phyloP scores from a whole-genome alignment of 441 rosid genomes.

The Erodium texanum region DNA sequence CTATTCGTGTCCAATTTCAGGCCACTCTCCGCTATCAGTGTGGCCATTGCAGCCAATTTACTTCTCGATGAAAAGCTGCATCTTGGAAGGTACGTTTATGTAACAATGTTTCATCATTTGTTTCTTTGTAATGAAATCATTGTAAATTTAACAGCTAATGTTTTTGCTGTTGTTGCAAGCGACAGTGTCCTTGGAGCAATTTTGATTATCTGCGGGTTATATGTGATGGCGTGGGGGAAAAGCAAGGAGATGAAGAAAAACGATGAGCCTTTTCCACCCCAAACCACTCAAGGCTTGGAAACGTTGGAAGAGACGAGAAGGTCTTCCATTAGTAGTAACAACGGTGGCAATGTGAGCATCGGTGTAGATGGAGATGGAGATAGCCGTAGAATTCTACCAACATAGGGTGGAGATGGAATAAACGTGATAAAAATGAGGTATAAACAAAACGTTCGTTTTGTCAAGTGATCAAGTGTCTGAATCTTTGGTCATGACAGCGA shows the following conservation, averaged over 20 bases:
- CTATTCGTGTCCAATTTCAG: slow-evolving; percentile 14
- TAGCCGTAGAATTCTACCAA: background rate
- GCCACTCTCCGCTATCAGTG: slow-evolving; percentile 13
- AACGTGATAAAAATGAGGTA: background rate
- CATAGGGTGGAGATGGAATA: background rate
- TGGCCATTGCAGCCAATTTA: slow-evolving; percentile 7
- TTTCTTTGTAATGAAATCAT: too few relatives aligned
- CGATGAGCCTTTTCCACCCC: background rate
- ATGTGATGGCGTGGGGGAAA: background rate
- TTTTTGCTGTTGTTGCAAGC: background rate
- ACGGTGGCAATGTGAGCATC: background rate
- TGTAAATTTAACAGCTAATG: background rate
- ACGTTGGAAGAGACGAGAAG: background rate
- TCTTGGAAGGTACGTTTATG: slow-evolving; percentile 15
- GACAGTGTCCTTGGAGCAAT: background rate
- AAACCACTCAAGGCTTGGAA: background rate
- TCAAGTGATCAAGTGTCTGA: too few relatives aligned
- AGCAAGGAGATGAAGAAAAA: background rate
- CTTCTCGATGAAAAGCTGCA: slow-evolving; percentile 18
- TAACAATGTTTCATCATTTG: too few relatives aligned
- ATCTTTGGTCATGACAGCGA: too few relatives aligned
- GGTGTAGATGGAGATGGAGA: background rate
- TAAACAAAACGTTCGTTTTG: too few relatives aligned
- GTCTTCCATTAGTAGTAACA: background rate
- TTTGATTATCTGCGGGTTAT: background rate